Evolutionary conservation across 495 filamentous ascomycete species (phyloP).

Genomic region (Aspergillus kassunensis): DNA sequence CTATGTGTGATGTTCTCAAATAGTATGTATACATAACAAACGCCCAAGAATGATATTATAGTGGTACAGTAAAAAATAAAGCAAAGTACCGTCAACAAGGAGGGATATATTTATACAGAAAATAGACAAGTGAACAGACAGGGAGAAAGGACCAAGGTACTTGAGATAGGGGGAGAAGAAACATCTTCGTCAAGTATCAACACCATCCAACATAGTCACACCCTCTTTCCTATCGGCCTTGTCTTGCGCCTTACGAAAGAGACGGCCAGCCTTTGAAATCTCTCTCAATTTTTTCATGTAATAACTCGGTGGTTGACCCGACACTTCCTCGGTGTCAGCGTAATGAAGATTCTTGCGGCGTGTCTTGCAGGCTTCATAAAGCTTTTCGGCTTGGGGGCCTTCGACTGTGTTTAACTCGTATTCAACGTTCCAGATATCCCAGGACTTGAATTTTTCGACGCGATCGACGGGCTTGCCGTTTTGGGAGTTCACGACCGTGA

Average conservation of each 20-base stretch:
- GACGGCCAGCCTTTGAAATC: slow-evolving; percentile 41
- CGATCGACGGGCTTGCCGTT: slow-evolving; percentile 62
- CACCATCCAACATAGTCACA: slow-evolving; percentile 25
- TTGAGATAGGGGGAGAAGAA: background rate
- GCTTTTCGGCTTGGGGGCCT: slow-evolving; percentile 25
- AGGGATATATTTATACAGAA: background rate
- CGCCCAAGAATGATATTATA: background rate
- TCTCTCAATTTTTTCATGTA: slow-evolving; percentile 43
- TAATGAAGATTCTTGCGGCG: slow-evolving; percentile 50
- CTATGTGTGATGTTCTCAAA: too few relatives aligned
- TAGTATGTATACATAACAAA: too few relatives aligned
- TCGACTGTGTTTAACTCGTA: slow-evolving; percentile 64
- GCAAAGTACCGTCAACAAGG: background rate
- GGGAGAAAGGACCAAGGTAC: too few relatives aligned
- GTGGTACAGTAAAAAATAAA: background rate
- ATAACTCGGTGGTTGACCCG: background rate
- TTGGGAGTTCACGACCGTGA: slow-evolving; percentile 69
- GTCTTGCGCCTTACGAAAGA: slow-evolving; percentile 47
- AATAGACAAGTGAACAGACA: too few relatives aligned
- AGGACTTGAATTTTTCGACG: slow-evolving; percentile 44
- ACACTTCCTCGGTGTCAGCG: slow-evolving; percentile 16
- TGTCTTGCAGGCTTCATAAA: slow-evolving; percentile 48
- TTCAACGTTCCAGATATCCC: slow-evolving; percentile 69
- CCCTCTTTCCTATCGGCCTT: slow-evolving; percentile 38
- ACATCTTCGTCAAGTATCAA: too few relatives aligned